Evolutionary conservation across 352 stramenopile genomes (phyloP).

Genomic region (Phytophthora agathidicida): DNA sequence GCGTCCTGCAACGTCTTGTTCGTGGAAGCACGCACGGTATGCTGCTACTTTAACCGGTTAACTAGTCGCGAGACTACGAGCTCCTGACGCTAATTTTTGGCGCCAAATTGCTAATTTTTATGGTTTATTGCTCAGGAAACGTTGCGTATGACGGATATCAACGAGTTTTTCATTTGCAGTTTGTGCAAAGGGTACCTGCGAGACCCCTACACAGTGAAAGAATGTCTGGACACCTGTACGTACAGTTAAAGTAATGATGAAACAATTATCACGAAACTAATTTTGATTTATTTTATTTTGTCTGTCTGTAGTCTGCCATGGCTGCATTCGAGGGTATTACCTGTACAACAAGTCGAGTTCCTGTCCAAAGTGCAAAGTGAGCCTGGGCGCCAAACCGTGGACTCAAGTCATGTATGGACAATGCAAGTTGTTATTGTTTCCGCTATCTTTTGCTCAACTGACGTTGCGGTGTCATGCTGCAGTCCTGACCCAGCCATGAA

Average conservation of each 20-base stretch:
- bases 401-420: constrained; percentile 52
- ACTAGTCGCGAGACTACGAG: no score
- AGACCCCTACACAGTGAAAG: constrained; percentile 66
- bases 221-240: constrained; percentile 76
- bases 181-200: constrained; percentile 66
- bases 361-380: constrained; percentile 48
- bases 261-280: no score
- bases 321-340: constrained; percentile 55
- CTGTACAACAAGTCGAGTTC: constrained; percentile 22
- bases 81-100: no score
- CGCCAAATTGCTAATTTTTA: constrained; percentile 1
- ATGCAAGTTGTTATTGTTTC: background rate
- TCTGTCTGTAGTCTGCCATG: constrained; percentile 48
- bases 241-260: no score
- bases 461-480: background rate
- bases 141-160: constrained; percentile 46
- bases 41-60: no score
- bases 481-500: constrained; percentile 57
- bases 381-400: constrained; percentile 54
- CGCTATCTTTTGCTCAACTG: no score
- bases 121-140: constrained; percentile 28
- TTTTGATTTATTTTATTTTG: background rate
- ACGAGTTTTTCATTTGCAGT: constrained; percentile 54
- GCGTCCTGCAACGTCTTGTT: constrained; percentile 25
- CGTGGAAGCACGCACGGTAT: constrained; percentile 38